Base-by-base conservation (phyloP, 2,329 filamentous ascomycete genomes). In the Pseudonectria buxi region DNA sequence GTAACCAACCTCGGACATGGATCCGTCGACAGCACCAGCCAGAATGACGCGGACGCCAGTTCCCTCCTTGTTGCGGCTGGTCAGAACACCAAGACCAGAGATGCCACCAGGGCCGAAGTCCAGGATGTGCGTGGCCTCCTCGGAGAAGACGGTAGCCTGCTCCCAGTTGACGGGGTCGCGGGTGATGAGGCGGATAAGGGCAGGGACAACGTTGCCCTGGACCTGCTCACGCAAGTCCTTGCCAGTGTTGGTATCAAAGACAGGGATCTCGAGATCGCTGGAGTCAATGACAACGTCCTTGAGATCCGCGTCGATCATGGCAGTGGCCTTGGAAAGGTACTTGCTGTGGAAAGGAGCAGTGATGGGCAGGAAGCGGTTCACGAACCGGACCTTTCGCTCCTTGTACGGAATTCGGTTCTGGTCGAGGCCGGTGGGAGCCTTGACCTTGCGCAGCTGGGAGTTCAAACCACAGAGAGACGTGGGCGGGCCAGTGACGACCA, bases 41-140 rank as follows among this genome's bases (percentile, higher is more conserved):
- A 98, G 75, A 47, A 98, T 95, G 47, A 98, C 89, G 42, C 90
- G 87, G 25, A 98, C 92, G 54, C 92, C 92, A 39, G 88, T 96
- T 45, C 92, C 92, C 62, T 98, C 94, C 71, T 98, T 98, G 75
- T 96, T 98, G 53, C 92, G 86, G 72, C 94, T 96, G 39, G 92
- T 98, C 45, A 98, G 71, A 30, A 94, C 86, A 56, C 92, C 94
- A 14, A 98, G 81, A 46, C 94, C 94, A 15, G 92, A 98, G 46
- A 96, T 92, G 44, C 92, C 94, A 55, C 92, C 92, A 14, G 92
- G 92, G 30, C 94, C 92, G 52, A 98, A 96, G 66, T 98, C 92
- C 34, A 98, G 69, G 37, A 98, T 86, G 59, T 98, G 92, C 4
- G 90, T 95, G 14, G 92, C 92, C 14, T 79, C 18, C 18, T 22